A percentile compares a stretch with the other conserved stretches of the same genome.
phyloP scores from a whole-genome alignment of 768 basidiomycete genomes.

The Artomyces pyxidatus region DNA sequence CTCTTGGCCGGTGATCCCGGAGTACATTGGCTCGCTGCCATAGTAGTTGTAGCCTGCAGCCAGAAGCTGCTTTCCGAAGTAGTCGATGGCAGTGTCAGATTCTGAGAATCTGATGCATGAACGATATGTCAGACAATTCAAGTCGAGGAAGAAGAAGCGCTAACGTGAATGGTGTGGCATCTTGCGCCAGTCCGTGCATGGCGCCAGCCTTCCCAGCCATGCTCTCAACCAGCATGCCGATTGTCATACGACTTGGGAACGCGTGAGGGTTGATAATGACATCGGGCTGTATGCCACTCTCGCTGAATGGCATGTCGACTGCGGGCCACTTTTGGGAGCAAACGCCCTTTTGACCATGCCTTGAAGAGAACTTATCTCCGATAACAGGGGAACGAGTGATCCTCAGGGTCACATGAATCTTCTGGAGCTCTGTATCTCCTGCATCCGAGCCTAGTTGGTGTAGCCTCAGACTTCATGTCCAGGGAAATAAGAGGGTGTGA shows the following conservation, averaged over 20 bases:
- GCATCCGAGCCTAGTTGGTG: conserved; percentile 66
- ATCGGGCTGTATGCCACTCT: conserved; percentile 98
- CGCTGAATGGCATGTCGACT: conserved; percentile 97
- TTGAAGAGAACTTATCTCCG: conserved; percentile 98
- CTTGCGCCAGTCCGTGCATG: conserved; percentile 97
- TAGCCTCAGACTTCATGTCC: background rate
- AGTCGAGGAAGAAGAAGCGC: conserved; percentile 18
- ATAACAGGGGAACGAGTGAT: conserved; percentile 95
- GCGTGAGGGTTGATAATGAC: conserved; percentile 99
- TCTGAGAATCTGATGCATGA: conserved; percentile 70
- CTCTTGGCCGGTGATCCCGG: conserved; percentile 97
- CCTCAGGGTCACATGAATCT: conserved; percentile 87
- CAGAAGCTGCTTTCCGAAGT: conserved; percentile 91
- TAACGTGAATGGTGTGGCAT: conserved; percentile 96
- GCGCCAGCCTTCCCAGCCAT: conserved; percentile 99
- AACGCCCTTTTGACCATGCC: conserved; percentile 98
- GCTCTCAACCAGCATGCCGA: conserved; percentile 99
- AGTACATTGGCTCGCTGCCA: conserved; percentile 99
- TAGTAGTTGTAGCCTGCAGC: conserved; percentile 98
- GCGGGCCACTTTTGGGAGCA: conserved; percentile 99
- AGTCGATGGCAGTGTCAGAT: conserved; percentile 93
- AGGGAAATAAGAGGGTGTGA: background rate
- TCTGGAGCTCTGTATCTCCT: conserved; percentile 84
- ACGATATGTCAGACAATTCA: background rate
- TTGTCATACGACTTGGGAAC: conserved; percentile 99